Evolutionary conservation across 139 green algal genomes (phyloP), one percentile per base, ranked within the genome.

Genomic region (Microglena sp.): DNA sequence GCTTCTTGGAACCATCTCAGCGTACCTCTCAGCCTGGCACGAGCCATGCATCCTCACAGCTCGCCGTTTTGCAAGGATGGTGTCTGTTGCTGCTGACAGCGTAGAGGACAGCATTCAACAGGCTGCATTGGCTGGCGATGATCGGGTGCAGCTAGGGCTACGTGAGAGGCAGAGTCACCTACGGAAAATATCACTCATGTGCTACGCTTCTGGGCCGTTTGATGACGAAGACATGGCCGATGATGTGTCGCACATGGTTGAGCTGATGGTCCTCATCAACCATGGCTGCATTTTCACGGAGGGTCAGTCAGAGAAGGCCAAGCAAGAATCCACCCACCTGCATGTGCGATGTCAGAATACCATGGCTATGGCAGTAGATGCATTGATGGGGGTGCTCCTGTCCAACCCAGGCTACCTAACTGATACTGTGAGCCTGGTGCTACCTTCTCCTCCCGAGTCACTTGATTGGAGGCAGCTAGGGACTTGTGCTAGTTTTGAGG

Each of bases 401-500:
- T n/a, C n/a, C 34, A 33, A 35, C 3, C 60, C 60, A 4, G 27
- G 4, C 6, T 26, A 27, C n/a, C 53, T 60, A 30, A 5, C 18
- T 29, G n/a, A n/a, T n/a, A n/a, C n/a, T n/a, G n/a, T n/a, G n/a
- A n/a, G n/a, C n/a, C n/a, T n/a, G n/a, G n/a, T n/a, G n/a, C n/a
- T n/a, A n/a, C n/a, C n/a, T n/a, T n/a, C n/a, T n/a, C n/a, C n/a
- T n/a, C n/a, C n/a, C n/a, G n/a, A n/a, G n/a, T n/a, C n/a, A n/a
- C n/a, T n/a, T n/a, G n/a, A n/a, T n/a, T n/a, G n/a, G n/a, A n/a
- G n/a, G n/a, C n/a, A n/a, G n/a, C n/a, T n/a, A n/a, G n/a, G n/a
- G n/a, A n/a, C n/a, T n/a, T n/a, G n/a, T n/a, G n/a, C n/a, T n/a
- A 75, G 72, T 58, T 83, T 76, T 55, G 27, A 77, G 43, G 79